Base-by-base conservation (phyloP, 2,329 filamentous ascomycete species). In the Annulohypoxylon truncatum region DNA sequence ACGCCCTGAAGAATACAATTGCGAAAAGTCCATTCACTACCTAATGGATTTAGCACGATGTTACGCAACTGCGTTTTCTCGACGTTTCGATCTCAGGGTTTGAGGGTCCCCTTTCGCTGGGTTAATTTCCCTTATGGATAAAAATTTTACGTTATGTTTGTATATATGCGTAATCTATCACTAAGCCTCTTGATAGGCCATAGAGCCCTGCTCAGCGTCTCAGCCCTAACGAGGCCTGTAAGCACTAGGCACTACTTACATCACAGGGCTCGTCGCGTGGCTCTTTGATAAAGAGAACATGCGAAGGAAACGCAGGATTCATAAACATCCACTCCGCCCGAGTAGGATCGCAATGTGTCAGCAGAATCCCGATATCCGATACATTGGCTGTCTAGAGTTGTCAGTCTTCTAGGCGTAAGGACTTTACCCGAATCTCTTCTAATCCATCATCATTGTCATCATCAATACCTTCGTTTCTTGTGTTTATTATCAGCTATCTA, bases 171-270 rank as follows among this genome's bases (percentile, higher is more conserved):
- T 51, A 51, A 51, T 47, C 35, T 26, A 35, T 40, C 15, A 46
- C 38, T 40, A 28, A 44, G 33, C 33, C 40, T 44, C 22, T 47
- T 46, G 60, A 64, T 60, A 51, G 51, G 62, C 20, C 31, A 13
- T 24, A 35, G 12, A 42, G 51, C 28, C 64, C 40, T 57, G 56
- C 10, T 13, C 35, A 26, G 28, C 31, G 56, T 50, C 54, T 56
- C 61, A 57, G 56, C 50, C 56, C 52, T 54, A 47, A 42, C n/a
- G 28, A 28, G 2, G n/a, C 13, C 28, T 42, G 61, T 67, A 60
- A 67, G 64, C 64, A 55, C 57, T 65, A 68, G 31, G 61, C 61
- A 58, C 53, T 65, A 68, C 28, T 62, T 51, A 52, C 61, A 65
- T 65, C 65, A 65, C 52, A 33, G 42, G 46, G 24, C 48, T 22